Base-by-base conservation (phyloP, 129 eudicot genomes). In the Chrysanthemum lavandulifolium region DNA sequence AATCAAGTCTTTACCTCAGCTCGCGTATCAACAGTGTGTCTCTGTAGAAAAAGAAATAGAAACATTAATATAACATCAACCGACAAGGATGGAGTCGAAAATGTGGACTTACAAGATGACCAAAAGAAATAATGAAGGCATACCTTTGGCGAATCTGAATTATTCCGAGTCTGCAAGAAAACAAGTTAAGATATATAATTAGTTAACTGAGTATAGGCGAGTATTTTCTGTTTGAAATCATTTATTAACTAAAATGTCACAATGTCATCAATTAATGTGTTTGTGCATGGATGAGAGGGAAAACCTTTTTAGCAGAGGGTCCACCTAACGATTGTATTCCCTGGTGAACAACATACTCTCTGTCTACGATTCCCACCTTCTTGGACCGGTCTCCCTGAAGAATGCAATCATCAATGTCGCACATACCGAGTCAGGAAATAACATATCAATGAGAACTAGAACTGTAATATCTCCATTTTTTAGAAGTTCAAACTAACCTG, bases 261-360 rank as follows among this genome's bases (percentile, higher is more conserved):
- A 33, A 33, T 33, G 40, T 33, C 40, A 33, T 33, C 40, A 33
- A 33, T 33, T 33, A 6, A 40, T 40, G 45, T 40, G 45, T 40
- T 40, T 40, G 45, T 40, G 45, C 45, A 40, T 6, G 45, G 45
- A 40, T 40, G 45, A 25, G 48, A 72, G 55, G 69, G 70, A 60
- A 40, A 54, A 89, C 96, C 96, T 86, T 89, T 77, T 49, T 77
- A 16, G 83, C 82, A 64, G 97, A 88, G 73, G 82, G 76, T n/a
- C 97, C 97, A 3, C 97, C 97, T 81, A 91, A 79, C 6, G 96
- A 84, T 62, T 91, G 96, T 78, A 84, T 88, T 31, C 96, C 86
- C 78, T 91, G 90, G 81, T 91, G 97, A 81, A 91, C 87, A 58
- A 91, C 51, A 51, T 86, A 91, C 77, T 91, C 96, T 31, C 88